Percentiles rank a stretch among this genome's conserved stretches.
phyloP scores from a whole-genome alignment of 768 basidiomycete genomes.

The Botryobasidium botryosum region DNA sequence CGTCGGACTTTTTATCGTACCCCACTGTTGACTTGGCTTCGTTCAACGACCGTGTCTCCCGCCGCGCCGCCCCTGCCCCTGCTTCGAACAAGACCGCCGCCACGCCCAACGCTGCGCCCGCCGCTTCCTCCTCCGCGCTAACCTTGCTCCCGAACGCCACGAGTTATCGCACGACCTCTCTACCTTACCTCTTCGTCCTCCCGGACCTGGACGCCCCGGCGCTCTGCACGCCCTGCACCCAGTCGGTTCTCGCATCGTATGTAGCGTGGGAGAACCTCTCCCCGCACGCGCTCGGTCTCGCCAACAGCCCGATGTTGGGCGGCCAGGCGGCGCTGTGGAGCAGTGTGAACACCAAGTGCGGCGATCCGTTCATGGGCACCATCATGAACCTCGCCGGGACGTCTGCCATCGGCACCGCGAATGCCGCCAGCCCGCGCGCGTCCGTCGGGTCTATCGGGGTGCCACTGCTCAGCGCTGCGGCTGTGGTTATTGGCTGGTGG shows the following conservation, averaged over 20 bases:
- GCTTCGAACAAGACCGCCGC: constrained; percentile 11
- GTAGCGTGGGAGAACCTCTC: constrained; percentile 51
- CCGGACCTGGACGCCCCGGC: constrained; percentile 28
- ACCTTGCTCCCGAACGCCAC: constrained; percentile 23
- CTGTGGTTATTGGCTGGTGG: too few species aligned
- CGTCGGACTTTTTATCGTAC: too few species aligned
- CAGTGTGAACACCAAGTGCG: constrained; percentile 46
- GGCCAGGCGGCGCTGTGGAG: constrained; percentile 52
- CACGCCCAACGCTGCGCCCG: constrained; percentile 31
- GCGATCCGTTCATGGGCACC: constrained; percentile 42
- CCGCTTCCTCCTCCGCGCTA: constrained; percentile 4
- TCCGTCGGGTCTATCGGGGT: too few species aligned
- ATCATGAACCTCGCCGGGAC: background rate
- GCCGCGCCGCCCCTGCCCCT: constrained; percentile 18
- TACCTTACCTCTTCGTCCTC: constrained; percentile 67
- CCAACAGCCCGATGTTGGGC: constrained; percentile 42
- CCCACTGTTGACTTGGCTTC: too few species aligned
- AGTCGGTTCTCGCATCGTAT: constrained; percentile 58
- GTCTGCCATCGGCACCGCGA: too few species aligned
- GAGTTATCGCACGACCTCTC: constrained; percentile 31
- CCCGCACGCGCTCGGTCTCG: constrained; percentile 64
- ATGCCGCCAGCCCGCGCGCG: too few species aligned
- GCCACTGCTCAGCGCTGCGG: too few species aligned
- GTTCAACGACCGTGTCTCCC: constrained; percentile 4
- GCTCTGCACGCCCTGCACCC: constrained; percentile 74